Conservation (phyloP, 2,329 filamentous ascomycete species). For the Claviceps cyperi region DNA sequence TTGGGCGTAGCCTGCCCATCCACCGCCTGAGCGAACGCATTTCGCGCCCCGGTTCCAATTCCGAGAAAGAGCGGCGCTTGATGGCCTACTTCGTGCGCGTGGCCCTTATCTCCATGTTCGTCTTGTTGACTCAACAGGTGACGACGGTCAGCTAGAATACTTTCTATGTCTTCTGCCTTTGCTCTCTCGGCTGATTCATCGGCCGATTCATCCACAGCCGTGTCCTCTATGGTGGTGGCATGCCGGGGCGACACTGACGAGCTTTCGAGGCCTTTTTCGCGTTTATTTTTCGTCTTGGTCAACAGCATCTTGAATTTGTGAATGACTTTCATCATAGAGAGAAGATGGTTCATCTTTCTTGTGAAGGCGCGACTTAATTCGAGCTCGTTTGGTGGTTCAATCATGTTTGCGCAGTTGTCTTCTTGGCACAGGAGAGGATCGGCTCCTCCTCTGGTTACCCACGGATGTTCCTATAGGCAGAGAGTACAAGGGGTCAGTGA, state of each 20-base stretch:
- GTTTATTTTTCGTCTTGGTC: slow-evolving; percentile 14
- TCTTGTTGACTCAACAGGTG: slow-evolving; percentile 20
- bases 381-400: slow-evolving; percentile 75
- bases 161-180: slow-evolving; percentile 33
- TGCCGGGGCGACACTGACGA: neutral
- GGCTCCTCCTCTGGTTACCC: slow-evolving; percentile 71
- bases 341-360: slow-evolving; percentile 69
- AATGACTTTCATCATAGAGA: slow-evolving; percentile 85
- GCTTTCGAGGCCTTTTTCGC: slow-evolving; percentile 2
- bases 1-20: slow-evolving; percentile 24
- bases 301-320: slow-evolving; percentile 72
- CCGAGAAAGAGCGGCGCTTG: slow-evolving; percentile 54
- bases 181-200: slow-evolving; percentile 20
- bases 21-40: slow-evolving; percentile 28
- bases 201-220: slow-evolving; percentile 10
- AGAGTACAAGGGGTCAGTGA: neutral
- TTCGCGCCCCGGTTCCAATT: slow-evolving; percentile 52
- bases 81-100: slow-evolving; percentile 46
- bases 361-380: slow-evolving; percentile 89
- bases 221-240: neutral
- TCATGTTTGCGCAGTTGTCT: slow-evolving; percentile 70
- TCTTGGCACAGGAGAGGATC: slow-evolving; percentile 68
- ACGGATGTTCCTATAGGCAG: slow-evolving; percentile 59
- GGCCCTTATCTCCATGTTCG: slow-evolving; percentile 26
- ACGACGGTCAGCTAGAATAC: slow-evolving; percentile 32